phyloP scores from a whole-genome alignment of 1,139 yeast species.

The Protomyces lactucae-debilis region DNA sequence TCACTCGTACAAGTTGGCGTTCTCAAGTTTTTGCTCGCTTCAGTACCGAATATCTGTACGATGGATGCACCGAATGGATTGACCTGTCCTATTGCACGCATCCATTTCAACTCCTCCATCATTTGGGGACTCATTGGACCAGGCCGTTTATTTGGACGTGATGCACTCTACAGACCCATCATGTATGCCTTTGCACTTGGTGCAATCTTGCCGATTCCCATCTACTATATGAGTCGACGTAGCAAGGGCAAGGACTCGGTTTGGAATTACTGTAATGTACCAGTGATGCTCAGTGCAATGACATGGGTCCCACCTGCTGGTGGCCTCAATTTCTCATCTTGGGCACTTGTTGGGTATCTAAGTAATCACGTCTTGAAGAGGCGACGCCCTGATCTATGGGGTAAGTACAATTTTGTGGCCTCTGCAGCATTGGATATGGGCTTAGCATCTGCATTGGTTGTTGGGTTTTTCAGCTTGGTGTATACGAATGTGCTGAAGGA shows the following conservation, averaged over 20 bases:
- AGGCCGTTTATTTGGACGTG: slow-evolving; percentile 43
- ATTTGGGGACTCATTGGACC: slow-evolving; percentile 60
- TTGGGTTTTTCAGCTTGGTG: slow-evolving; percentile 47
- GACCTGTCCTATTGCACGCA: slow-evolving; percentile 38
- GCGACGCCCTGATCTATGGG: slow-evolving; percentile 58
- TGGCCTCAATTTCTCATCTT: slow-evolving; percentile 48
- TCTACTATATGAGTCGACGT: slow-evolving; percentile 39
- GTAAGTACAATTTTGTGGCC: slow-evolving; percentile 52
- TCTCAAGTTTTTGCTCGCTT: slow-evolving; percentile 50
- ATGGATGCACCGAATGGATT: slow-evolving; percentile 42
- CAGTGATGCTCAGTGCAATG: slow-evolving; percentile 52
- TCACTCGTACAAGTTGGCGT: slow-evolving; percentile 50
- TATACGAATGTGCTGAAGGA: slow-evolving; percentile 38
- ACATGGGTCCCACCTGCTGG: slow-evolving; percentile 54
- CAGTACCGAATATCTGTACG: slow-evolving; percentile 39
- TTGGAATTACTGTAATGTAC: slow-evolving; percentile 42
- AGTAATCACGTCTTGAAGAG: slow-evolving; percentile 52
- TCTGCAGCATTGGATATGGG: slow-evolving; percentile 59
- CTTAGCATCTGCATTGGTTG: slow-evolving; percentile 41
- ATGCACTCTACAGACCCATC: slow-evolving; percentile 13
- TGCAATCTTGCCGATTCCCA: slow-evolving; percentile 45
- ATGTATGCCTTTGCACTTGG: slow-evolving; percentile 53
- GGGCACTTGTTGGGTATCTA: slow-evolving; percentile 48
- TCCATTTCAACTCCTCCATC: slow-evolving; percentile 49
- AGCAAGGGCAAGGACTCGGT: slow-evolving; percentile 1